Base-by-base conservation (phyloP, 106 monocot species). In the Platanthera guangdongensis region DNA sequence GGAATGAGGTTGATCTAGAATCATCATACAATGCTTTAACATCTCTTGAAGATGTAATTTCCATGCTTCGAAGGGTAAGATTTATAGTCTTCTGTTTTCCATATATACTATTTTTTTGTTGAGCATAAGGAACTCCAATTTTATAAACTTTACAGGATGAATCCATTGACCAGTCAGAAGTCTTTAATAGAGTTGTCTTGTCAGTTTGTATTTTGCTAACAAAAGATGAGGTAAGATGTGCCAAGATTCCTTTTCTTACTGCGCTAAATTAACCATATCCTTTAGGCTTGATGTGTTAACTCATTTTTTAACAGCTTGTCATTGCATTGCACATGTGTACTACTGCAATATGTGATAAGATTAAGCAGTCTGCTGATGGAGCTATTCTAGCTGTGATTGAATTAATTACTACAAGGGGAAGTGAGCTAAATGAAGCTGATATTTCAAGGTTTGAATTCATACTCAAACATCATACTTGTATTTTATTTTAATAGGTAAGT, bases 351-450 rank as follows among this genome's bases (percentile, higher is more conserved):
- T 94, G 94, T 81, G 97, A 97, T 78, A 97, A 94, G 82, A 84
- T 92, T 74, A 97, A 94, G 78, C 89, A 89, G 80, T 97, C 97
- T 57, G 87, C 94, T 77, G 97, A 97, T 88, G 97, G 91, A 80
- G 82, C 89, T 73, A 88, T 94, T 85, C 97, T 89, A 83, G 91
- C 94, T 79, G 83, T 97, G 59, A 87, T 72, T 74, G 94, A 94
- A 73, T 92, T 97, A 71, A 97, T 97, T 50, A 73, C 57, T 53
- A 94, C 79, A 74, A 81, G 97, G 84, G 93, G 97, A 74, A 86
- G 71, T 75, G 91, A 97, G 54, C 81, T 97, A 74, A 83, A 82
- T 88, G 94, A 89, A 83, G 47, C 80, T 81, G 94, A 97, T 81
- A 80, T 97, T 45, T 80, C 93, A 52, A 97, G 91, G 97, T 96